phyloP scores from a whole-genome alignment of 169 alveolate genomes.

The Plasmodium ovale region DNA sequence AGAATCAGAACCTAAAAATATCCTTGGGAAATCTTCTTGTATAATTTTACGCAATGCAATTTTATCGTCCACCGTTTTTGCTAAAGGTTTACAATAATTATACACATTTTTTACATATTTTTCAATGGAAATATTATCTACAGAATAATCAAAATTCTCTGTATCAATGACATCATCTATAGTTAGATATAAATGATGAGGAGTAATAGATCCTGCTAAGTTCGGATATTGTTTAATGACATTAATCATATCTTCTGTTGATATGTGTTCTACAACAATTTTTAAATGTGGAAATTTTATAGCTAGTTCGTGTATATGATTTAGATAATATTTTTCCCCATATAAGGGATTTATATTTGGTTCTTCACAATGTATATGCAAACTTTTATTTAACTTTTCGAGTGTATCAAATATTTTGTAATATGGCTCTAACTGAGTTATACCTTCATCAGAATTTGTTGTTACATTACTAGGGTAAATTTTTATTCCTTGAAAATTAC shows the following conservation, averaged over 20 bases:
- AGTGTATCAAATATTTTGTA: slow-evolving; percentile 81
- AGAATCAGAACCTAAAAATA: slow-evolving; percentile 88
- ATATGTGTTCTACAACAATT: slow-evolving; percentile 85
- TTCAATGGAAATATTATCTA: slow-evolving; percentile 67
- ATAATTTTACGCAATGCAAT: slow-evolving; percentile 78
- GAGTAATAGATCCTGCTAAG: slow-evolving; percentile 77
- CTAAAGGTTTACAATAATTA: slow-evolving; percentile 85
- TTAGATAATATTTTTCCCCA: slow-evolving; percentile 80
- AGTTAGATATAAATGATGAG: slow-evolving; percentile 71
- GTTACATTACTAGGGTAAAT: slow-evolving; percentile 85
- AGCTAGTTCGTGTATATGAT: slow-evolving; percentile 78
- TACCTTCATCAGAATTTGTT: slow-evolving; percentile 84
- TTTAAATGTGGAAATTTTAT: slow-evolving; percentile 79
- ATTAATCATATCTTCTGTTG: slow-evolving; percentile 75
- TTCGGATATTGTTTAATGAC: slow-evolving; percentile 77
- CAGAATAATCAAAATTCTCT: slow-evolving; percentile 74
- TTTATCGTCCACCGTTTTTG: slow-evolving; percentile 79
- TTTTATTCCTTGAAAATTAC: slow-evolving; percentile 86
- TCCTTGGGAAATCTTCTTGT: slow-evolving; percentile 67
- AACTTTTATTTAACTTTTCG: slow-evolving; percentile 80
- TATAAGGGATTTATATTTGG: slow-evolving; percentile 80
- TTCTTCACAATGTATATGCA: slow-evolving; percentile 85
- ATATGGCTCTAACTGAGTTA: slow-evolving; percentile 79
- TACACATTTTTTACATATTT: slow-evolving; percentile 80
- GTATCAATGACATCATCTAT: slow-evolving; percentile 60